These are phyloP conservation scores for Bauhinia variegata DNA, from an alignment of 306 rosid genomes.

Conservation along the genomic window DNA sequence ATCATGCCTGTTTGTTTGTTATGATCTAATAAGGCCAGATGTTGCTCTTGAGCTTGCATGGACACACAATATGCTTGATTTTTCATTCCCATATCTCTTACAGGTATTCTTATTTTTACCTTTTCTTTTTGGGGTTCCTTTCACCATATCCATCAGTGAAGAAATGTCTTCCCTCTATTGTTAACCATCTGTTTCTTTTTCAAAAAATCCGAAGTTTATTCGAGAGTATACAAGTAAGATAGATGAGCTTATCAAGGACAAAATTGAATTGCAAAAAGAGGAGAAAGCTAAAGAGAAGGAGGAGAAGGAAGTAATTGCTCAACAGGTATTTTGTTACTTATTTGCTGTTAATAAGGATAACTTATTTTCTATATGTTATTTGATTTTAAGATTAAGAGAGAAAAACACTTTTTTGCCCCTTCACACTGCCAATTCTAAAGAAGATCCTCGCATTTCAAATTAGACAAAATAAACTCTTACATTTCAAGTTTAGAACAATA, in stretches of 20 bases:
- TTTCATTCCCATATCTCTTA: slow-evolving; percentile 85
- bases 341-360: neutral
- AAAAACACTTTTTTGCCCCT: too few relatives aligned
- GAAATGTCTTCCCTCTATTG: slow-evolving; percentile 4
- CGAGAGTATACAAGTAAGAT: slow-evolving; percentile 89
- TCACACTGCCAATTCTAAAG: too few relatives aligned
- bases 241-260: slow-evolving; percentile 84
- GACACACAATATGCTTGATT: slow-evolving; percentile 91
- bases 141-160: slow-evolving; percentile 4
- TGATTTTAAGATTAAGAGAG: slow-evolving; percentile 17
- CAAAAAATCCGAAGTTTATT: slow-evolving; percentile 53
- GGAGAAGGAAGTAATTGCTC: slow-evolving; percentile 80
- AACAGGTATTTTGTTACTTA: slow-evolving; percentile 61
- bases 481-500: too few relatives aligned
- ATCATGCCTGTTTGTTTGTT: slow-evolving; percentile 93
- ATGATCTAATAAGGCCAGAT: slow-evolving; percentile 81
- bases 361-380: slow-evolving; percentile 5
- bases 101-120: slow-evolving; percentile 51
- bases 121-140: neutral
- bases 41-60: slow-evolving; percentile 91
- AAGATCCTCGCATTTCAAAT: too few relatives aligned
- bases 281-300: slow-evolving; percentile 81
- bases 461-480: too few relatives aligned
- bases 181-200: slow-evolving; percentile 18
- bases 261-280: slow-evolving; percentile 74